These are phyloP conservation scores for Salvia sclarea DNA, from an alignment of 305 asterid species.

Conservation along the genomic window DNA sequence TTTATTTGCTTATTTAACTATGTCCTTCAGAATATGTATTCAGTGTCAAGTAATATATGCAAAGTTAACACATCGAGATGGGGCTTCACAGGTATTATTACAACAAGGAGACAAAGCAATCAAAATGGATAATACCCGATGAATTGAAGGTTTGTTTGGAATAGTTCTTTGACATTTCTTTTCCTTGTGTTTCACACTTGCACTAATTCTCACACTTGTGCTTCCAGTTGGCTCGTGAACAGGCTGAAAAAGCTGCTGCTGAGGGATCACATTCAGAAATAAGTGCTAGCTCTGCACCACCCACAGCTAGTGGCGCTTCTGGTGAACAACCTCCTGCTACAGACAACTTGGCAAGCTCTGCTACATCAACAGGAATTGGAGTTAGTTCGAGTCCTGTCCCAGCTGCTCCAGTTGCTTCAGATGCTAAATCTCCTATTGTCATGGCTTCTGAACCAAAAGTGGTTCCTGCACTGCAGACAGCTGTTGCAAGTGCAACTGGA, in stretches of 20 bases:
- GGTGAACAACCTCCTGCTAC: constrained; percentile 54
- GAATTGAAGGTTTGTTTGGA: constrained; percentile 72
- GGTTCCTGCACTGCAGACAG: constrained; percentile 45
- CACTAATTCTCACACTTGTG: constrained; percentile 39
- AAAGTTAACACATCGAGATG: constrained; percentile 20
- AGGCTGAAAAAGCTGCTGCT: constrained; percentile 70
- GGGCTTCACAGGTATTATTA: constrained; percentile 69
- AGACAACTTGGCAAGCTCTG: constrained; percentile 46
- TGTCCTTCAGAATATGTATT: constrained; percentile 7
- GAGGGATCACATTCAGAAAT: constrained; percentile 52
- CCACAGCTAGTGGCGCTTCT: constrained; percentile 47
- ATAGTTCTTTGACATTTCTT: constrained; percentile 14
- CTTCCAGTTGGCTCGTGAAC: constrained; percentile 90
- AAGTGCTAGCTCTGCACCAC: constrained; percentile 43
- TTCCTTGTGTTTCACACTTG: constrained; percentile 24
- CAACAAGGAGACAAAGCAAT: constrained; percentile 96
- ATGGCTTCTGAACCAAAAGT: constrained; percentile 57
- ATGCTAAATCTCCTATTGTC: constrained; percentile 49
- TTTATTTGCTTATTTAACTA: not conserved
- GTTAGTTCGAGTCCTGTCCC: constrained; percentile 60
- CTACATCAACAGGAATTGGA: constrained; percentile 45
- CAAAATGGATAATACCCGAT: constrained; percentile 95
- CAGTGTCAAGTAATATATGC: constrained; percentile 5
- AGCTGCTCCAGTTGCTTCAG: constrained; percentile 53
- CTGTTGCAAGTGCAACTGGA: constrained; percentile 44